These are phyloP conservation scores for Ligustrum vulgare DNA, from an alignment of 257 asterid genomes.

Conservation along the genomic window DNA sequence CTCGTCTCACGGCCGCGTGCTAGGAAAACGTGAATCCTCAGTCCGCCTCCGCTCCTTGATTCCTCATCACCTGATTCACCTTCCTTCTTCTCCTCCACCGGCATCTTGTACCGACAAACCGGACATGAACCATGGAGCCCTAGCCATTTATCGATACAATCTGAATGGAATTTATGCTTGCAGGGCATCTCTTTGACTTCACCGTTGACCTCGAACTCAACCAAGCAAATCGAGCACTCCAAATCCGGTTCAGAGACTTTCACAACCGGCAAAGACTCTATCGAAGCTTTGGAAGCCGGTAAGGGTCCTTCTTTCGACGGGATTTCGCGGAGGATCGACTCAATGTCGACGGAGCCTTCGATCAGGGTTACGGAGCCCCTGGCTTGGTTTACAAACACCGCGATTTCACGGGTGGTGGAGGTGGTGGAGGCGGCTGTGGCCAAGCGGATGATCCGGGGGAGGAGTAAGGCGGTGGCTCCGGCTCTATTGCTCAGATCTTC, in stretches of 20 bases:
- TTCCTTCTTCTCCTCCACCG: constrained; percentile 30
- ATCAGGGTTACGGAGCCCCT: constrained; percentile 1
- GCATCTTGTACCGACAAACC: constrained; percentile 49
- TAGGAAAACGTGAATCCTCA: constrained; percentile 38
- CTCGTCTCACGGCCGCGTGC: constrained; percentile 20
- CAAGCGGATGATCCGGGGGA: background rate
- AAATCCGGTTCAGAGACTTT: constrained; percentile 6
- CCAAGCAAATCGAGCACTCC: constrained; percentile 25
- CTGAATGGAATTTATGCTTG: constrained; percentile 39
- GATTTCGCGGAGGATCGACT: constrained; percentile 5
- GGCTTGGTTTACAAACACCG: constrained; percentile 1
- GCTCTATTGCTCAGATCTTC: constrained; percentile 1
- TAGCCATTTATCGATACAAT: constrained; percentile 49
- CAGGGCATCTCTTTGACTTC: constrained; percentile 58
- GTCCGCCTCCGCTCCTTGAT: constrained; percentile 14
- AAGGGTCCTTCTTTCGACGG: background rate
- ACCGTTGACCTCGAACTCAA: constrained; percentile 21
- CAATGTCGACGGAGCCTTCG: constrained; percentile 5
- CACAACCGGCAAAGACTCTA: constrained; percentile 12
- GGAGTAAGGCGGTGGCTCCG: constrained; percentile 2
- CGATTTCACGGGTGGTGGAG: background rate
- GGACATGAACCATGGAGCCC: constrained; percentile 51
- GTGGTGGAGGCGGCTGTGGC: background rate
- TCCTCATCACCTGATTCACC: background rate
- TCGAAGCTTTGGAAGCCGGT: constrained; percentile 6